A percentile compares a stretch with the other conserved stretches of the same genome.
Evolutionary conservation across 768 basidiomycete species (phyloP).

Genomic region (Termitomyces heimii): DNA sequence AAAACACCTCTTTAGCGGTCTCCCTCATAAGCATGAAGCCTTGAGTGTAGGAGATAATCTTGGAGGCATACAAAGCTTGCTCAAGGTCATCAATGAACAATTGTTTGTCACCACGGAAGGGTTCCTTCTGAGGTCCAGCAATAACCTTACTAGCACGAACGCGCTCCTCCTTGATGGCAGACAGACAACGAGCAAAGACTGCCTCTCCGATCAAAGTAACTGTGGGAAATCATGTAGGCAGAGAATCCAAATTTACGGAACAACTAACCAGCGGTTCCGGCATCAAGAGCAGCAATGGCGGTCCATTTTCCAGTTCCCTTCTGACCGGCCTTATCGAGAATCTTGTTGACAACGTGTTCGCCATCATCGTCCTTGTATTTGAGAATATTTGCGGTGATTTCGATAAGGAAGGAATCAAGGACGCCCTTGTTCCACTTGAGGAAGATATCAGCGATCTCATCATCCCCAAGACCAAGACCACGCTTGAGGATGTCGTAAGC

Average conservation of each 20-base stretch:
- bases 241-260: slow-evolving; percentile 2
- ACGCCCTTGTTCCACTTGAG: slow-evolving; percentile 96
- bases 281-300: slow-evolving; percentile 92
- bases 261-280: slow-evolving; percentile 72
- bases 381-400: slow-evolving; percentile 96
- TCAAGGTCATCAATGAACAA: slow-evolving; percentile 99
- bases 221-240: slow-evolving; percentile 23
- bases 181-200: slow-evolving; percentile 97
- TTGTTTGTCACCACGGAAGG: slow-evolving; percentile 96
- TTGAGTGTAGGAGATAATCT: slow-evolving; percentile 99
- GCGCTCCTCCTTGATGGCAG: slow-evolving; percentile 95
- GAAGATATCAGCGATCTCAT: slow-evolving; percentile 95
- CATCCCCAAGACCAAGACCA: slow-evolving; percentile 80
- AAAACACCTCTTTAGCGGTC: slow-evolving; percentile 82
- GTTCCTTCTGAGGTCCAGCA: slow-evolving; percentile 84
- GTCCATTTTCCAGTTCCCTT: slow-evolving; percentile 99
- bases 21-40: slow-evolving; percentile 99
- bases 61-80: slow-evolving; percentile 98
- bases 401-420: slow-evolving; percentile 98
- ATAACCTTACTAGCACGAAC: slow-evolving; percentile 87
- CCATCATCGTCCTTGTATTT: slow-evolving; percentile 97
- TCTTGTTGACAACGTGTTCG: slow-evolving; percentile 84
- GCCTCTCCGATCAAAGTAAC: slow-evolving; percentile 99
- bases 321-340: slow-evolving; percentile 94
- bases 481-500: slow-evolving; percentile 98